Evolutionary conservation across 1,284 basidiomycete species (phyloP).

Genomic region (Pyrrhoderma noxium): DNA sequence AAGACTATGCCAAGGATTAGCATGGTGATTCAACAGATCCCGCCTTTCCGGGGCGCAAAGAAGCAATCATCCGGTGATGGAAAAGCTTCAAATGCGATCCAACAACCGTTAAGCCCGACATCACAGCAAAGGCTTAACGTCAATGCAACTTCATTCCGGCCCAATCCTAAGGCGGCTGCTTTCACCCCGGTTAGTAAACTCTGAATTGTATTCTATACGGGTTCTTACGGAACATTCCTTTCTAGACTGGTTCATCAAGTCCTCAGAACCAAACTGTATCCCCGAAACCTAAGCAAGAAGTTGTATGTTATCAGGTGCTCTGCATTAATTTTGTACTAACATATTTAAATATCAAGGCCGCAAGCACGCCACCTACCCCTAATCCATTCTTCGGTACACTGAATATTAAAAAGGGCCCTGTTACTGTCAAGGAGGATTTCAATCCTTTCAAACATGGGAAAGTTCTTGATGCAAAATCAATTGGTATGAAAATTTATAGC

Average conservation of each 20-base stretch:
- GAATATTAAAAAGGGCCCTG: slow-evolving; percentile 63
- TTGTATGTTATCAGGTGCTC: slow-evolving; percentile 27
- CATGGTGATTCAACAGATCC: slow-evolving; percentile 85
- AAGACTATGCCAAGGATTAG: slow-evolving; percentile 29
- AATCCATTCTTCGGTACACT: slow-evolving; percentile 88
- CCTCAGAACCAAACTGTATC: slow-evolving; percentile 28
- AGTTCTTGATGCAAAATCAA: slow-evolving; percentile 60
- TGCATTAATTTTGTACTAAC: neutral
- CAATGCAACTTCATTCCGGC: slow-evolving; percentile 74
- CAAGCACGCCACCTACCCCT: slow-evolving; percentile 33
- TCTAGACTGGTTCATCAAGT: slow-evolving; percentile 15
- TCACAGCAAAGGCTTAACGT: slow-evolving; percentile 49
- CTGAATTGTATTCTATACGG: neutral
- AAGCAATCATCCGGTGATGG: slow-evolving; percentile 24
- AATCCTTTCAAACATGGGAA: slow-evolving; percentile 89
- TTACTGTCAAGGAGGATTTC: slow-evolving; percentile 89
- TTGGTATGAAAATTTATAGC: slow-evolving; percentile 47
- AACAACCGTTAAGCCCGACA: slow-evolving; percentile 38
- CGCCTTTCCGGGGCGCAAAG: slow-evolving; percentile 77
- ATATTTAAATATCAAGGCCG: slow-evolving; percentile 21
- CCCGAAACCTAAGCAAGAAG: slow-evolving; percentile 54
- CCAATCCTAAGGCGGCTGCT: slow-evolving; percentile 71
- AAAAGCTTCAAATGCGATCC: slow-evolving; percentile 22
- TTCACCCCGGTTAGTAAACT: slow-evolving; percentile 57
- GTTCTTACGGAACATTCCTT: neutral